Conservation (phyloP, 2,329 filamentous ascomycete species). For the Fusarium veterinarium region DNA sequence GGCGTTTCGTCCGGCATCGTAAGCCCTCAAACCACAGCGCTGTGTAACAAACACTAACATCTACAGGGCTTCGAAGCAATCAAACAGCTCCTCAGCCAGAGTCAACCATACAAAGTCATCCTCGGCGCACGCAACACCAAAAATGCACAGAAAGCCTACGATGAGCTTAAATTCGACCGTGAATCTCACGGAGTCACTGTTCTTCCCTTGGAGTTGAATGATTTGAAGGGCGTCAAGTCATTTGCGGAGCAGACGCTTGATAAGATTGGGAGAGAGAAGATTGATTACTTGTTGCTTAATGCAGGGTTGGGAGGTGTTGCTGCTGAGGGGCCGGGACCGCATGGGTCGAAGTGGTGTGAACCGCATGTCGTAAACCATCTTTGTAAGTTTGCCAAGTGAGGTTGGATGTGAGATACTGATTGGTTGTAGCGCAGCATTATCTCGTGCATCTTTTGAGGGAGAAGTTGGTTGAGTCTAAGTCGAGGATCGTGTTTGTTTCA, state of each 20-base stretch:
- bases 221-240: slow-evolving; percentile 56
- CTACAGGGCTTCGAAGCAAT: slow-evolving; percentile 63
- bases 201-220: slow-evolving; percentile 60
- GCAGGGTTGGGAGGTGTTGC: slow-evolving; percentile 57
- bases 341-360: slow-evolving; percentile 63
- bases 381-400: slow-evolving; percentile 48
- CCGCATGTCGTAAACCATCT: slow-evolving; percentile 64
- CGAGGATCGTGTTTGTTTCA: slow-evolving; percentile 63
- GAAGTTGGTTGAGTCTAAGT: slow-evolving; percentile 58
- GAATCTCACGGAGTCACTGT: slow-evolving; percentile 56
- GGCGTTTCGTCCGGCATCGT: slow-evolving; percentile 63
- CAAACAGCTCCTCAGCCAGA: slow-evolving; percentile 60
- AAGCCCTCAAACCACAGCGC: slow-evolving; percentile 26
- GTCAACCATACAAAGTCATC: slow-evolving; percentile 60
- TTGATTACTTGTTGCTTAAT: slow-evolving; percentile 64
- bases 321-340: slow-evolving; percentile 50
- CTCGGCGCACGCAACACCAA: slow-evolving; percentile 61
- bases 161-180: slow-evolving; percentile 55
- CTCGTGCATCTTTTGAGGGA: slow-evolving; percentile 61
- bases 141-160: slow-evolving; percentile 55
- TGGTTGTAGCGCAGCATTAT: slow-evolving; percentile 62
- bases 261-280: slow-evolving; percentile 53
- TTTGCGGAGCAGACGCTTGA: slow-evolving; percentile 60
- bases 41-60: not conserved
- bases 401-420: slow-evolving; percentile 4